These are phyloP conservation scores for Phaeomoniella chlamydospora DNA, from an alignment of 2,329 filamentous ascomycete species.

Conservation along the genomic window DNA sequence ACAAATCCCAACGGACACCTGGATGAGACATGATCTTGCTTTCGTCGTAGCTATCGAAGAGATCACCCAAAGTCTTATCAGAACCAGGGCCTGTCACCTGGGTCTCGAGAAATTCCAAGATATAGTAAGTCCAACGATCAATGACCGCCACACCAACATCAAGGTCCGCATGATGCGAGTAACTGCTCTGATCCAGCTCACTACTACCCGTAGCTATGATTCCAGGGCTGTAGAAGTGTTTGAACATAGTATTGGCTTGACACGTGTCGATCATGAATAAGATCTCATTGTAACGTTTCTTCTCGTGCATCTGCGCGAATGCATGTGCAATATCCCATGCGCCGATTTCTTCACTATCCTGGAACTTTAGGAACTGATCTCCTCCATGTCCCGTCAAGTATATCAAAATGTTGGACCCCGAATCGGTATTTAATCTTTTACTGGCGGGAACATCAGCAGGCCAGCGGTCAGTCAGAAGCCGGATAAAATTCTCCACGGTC, in stretches of 20 bases:
- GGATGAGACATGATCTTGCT: conserved; percentile 88
- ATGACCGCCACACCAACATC: conserved; percentile 97
- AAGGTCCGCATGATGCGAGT: conserved; percentile 95
- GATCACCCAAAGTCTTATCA: conserved; percentile 79
- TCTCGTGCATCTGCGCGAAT: conserved; percentile 99
- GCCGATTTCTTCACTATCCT: conserved; percentile 94
- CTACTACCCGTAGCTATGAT: conserved; percentile 97
- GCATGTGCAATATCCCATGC: conserved; percentile 93
- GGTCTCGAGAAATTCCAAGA: conserved; percentile 87
- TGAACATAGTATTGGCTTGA: conserved; percentile 99
- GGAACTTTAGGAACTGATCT: conserved; percentile 96
- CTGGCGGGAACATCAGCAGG: conserved; percentile 89
- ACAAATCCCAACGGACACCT: conserved; percentile 89
- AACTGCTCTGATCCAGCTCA: conserved; percentile 88
- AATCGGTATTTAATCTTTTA: conserved; percentile 86
- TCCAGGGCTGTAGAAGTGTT: conserved; percentile 92
- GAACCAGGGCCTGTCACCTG: conserved; percentile 74
- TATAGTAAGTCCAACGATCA: conserved; percentile 97
- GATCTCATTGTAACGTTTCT: conserved; percentile 96
- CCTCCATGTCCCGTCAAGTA: conserved; percentile 99
- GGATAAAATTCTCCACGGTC: conserved; percentile 97
- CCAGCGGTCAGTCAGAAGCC: conserved; percentile 83
- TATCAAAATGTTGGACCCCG: conserved; percentile 89
- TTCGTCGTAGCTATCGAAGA: conserved; percentile 94
- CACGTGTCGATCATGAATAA: conserved; percentile 99